Percentiles rank a stretch among this genome's conserved stretches.
Conservation (phyloP, 345 rosid genomes). For the Sonneratia caseolaris region DNA sequence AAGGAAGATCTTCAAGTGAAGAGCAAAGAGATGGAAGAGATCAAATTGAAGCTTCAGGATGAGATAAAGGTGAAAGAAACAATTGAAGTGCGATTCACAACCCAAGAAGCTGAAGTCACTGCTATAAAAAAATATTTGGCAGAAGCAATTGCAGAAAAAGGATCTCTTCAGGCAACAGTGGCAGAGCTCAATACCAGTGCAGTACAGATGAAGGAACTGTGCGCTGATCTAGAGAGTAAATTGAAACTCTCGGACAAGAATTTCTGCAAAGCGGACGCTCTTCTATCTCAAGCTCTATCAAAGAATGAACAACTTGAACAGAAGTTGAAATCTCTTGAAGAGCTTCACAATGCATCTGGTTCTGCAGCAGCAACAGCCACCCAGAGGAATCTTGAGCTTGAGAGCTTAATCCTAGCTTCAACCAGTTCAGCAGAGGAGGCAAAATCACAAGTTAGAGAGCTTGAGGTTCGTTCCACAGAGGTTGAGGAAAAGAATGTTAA, state of each 20-base stretch:
- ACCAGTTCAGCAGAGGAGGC: slow-evolving; percentile 59
- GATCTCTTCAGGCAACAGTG: slow-evolving; percentile 41
- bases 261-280: slow-evolving; percentile 52
- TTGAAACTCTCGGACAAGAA: slow-evolving; percentile 59
- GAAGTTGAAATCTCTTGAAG: slow-evolving; percentile 66
- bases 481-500: slow-evolving; percentile 66
- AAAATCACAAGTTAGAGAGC: slow-evolving; percentile 52
- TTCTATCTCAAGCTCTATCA: slow-evolving; percentile 59
- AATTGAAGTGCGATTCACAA: slow-evolving; percentile 29
- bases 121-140: slow-evolving; percentile 27
- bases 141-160: slow-evolving; percentile 38
- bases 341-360: slow-evolving; percentile 46
- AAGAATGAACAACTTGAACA: slow-evolving; percentile 61
- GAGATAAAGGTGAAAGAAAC: slow-evolving; percentile 38
- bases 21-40: slow-evolving; percentile 41
- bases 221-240: slow-evolving; percentile 52
- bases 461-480: slow-evolving; percentile 46
- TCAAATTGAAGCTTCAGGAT: slow-evolving; percentile 40
- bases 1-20: slow-evolving; percentile 54
- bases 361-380: slow-evolving; percentile 55
- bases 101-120: slow-evolving; percentile 25
- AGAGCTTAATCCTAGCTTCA: slow-evolving; percentile 43
- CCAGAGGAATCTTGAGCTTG: slow-evolving; percentile 67
- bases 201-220: slow-evolving; percentile 32
- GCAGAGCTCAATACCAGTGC: slow-evolving; percentile 38